Evolutionary conservation across 1,284 basidiomycete genomes (phyloP).

Genomic region (Malassezia arunalokei): DNA sequence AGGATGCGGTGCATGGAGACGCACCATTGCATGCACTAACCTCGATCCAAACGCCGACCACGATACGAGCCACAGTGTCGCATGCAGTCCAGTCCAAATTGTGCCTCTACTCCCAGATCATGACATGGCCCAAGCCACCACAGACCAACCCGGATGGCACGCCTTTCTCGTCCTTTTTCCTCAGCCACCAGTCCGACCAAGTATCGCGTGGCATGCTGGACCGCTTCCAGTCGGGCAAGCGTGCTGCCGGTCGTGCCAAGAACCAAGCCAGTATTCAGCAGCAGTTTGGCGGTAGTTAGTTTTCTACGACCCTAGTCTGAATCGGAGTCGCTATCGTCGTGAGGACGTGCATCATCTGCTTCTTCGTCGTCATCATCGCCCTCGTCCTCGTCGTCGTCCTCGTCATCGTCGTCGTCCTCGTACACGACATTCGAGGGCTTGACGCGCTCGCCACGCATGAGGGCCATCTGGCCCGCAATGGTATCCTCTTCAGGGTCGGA

Average conservation of each 20-base stretch:
- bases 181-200: conserved; percentile 16
- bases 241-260: conserved; percentile 26
- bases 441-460: conserved; percentile 81
- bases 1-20: not conserved
- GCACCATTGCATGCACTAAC: conserved; percentile 7
- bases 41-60: conserved; percentile 9
- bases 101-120: conserved; percentile 25
- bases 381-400: conserved; percentile 47
- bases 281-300: conserved; percentile 5
- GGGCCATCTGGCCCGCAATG: conserved; percentile 93
- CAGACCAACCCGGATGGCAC: conserved; percentile 21
- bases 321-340: conserved; percentile 5
- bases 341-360: conserved; percentile 13
- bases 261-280: conserved; percentile 25
- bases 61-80: conserved; percentile 10
- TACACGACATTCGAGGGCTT: conserved; percentile 49
- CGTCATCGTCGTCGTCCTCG: conserved; percentile 50
- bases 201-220: conserved; percentile 25
- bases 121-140: conserved; percentile 32
- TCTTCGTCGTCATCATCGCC: conserved; percentile 15
- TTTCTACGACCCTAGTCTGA: conserved; percentile 10
- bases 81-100: conserved; percentile 19
- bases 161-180: conserved; percentile 21
- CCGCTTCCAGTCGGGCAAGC: conserved; percentile 30
- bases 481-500: conserved; percentile 48